These are phyloP conservation scores for Podila verticillata DNA, from an alignment of 192 early-diverging fungal species.

Conservation along the genomic window DNA sequence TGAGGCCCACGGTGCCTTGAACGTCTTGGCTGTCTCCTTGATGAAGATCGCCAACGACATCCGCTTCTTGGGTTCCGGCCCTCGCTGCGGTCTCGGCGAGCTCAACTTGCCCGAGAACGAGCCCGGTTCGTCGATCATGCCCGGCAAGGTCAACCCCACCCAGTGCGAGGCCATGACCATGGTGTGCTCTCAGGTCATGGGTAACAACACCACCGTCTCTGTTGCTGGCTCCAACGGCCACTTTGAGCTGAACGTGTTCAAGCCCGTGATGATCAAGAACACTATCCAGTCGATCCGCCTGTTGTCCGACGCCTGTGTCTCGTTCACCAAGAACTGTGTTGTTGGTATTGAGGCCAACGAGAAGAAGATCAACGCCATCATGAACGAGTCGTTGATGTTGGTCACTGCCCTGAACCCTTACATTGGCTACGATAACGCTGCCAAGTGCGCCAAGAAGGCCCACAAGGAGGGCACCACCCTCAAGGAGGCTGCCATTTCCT, in stretches of 20 bases:
- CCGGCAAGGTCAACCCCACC: conserved; percentile 99
- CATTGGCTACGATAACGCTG: conserved; percentile 88
- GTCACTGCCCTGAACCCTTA: conserved; percentile 99
- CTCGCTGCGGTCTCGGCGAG: conserved; percentile 98
- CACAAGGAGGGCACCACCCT: conserved; percentile 87
- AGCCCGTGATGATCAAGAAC: conserved; percentile 99
- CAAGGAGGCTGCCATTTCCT: conserved; percentile 91
- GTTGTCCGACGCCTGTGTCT: conserved; percentile 82
- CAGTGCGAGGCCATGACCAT: conserved; percentile 99
- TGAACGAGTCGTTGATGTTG: conserved; percentile 96
- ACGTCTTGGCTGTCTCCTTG: conserved; percentile 93
- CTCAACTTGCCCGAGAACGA: conserved; percentile 97
- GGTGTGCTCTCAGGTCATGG: conserved; percentile 99
- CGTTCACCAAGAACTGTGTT: conserved; percentile 98
- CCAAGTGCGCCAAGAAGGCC: conserved; percentile 97
- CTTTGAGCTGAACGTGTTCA: conserved; percentile 99
- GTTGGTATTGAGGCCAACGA: conserved; percentile 95
- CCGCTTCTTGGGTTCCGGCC: conserved; percentile 87
- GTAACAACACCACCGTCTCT: conserved; percentile 95
- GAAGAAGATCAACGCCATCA: conserved; percentile 84
- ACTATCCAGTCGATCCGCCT: conserved; percentile 94
- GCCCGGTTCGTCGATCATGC: conserved; percentile 99
- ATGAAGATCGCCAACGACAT: conserved; percentile 99
- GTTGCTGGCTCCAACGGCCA: conserved; percentile 96
- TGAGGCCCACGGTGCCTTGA: conserved; percentile 94